Evolutionary conservation across 495 filamentous ascomycete species (phyloP).

Genomic region (Daldinia concentrica): DNA sequence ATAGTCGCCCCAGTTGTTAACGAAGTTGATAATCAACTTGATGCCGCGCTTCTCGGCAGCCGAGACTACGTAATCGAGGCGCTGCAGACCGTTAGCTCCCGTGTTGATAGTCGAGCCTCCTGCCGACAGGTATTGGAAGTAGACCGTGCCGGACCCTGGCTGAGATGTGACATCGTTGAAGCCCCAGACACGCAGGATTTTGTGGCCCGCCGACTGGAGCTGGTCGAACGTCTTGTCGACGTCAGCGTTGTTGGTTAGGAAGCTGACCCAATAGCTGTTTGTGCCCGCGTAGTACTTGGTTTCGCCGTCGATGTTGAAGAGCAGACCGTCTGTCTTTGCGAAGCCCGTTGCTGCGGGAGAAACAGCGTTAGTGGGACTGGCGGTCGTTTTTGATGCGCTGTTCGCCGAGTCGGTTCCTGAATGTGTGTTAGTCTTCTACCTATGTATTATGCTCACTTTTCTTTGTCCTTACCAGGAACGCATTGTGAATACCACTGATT

Average conservation of each 20-base stretch:
- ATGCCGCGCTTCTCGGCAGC: conserved; percentile 65
- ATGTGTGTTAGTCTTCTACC: conserved; percentile 14
- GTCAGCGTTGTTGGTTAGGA: conserved; percentile 70
- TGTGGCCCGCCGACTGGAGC: conserved; percentile 63
- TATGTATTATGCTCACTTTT: conserved; percentile 8
- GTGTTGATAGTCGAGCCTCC: conserved; percentile 71
- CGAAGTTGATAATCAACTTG: conserved; percentile 65
- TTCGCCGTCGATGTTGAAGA: conserved; percentile 70
- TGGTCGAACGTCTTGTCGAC: conserved; percentile 67
- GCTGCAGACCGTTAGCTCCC: conserved; percentile 70
- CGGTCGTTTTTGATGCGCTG: not conserved
- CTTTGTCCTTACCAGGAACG: conserved; percentile 35
- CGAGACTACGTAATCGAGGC: conserved; percentile 73
- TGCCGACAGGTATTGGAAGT: conserved; percentile 66
- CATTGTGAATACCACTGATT: conserved; percentile 64
- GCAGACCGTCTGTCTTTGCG: conserved; percentile 35
- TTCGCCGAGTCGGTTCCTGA: conserved; percentile 8
- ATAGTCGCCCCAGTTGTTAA: conserved; percentile 66
- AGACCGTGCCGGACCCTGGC: conserved; percentile 61
- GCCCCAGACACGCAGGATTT: conserved; percentile 76
- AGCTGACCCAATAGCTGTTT: conserved; percentile 79
- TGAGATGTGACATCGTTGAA: conserved; percentile 66
- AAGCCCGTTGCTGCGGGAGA: conserved; percentile 21
- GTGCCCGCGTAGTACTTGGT: conserved; percentile 73
- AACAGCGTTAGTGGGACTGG: not conserved